Base-by-base conservation (phyloP, 192 early-diverging fungal genomes). In the Kickxella alabastrina region DNA sequence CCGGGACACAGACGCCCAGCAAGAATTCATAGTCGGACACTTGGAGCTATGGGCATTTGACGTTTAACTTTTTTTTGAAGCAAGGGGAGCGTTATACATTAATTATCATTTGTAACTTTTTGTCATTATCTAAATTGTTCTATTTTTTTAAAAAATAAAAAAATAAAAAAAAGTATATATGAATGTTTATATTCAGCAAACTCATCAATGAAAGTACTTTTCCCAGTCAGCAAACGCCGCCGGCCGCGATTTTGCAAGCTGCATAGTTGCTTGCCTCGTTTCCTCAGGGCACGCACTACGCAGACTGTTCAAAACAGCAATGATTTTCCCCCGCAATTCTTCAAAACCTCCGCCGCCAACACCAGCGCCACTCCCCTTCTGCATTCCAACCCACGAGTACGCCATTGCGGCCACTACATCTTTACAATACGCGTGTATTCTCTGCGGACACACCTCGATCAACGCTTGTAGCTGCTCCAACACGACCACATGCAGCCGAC, bases 31-130 rank as follows among this genome's bases (percentile, higher is more conserved):
- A 8, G 62, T 76, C 25, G 62, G 52, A 10, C 65, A 76, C 35
- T 34, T 76, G 14, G 73, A 76, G 36, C 43, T 76, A 26, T 76
- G 73, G 73, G 73, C 62, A 15, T 76, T 76, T 31, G 35, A 63
- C 38, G n/a, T 54, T 12, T 65, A 49, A 49, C 26, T 17, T n/a
- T n/a, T n/a, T n/a, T n/a, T n/a, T n/a, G n/a, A n/a, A n/a, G n/a
- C n/a, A n/a, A n/a, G n/a, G n/a, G n/a, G n/a, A n/a, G n/a, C n/a
- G n/a, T n/a, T n/a, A n/a, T n/a, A n/a, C n/a, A n/a, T n/a, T n/a
- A n/a, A n/a, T n/a, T n/a, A n/a, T n/a, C n/a, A n/a, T n/a, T n/a
- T n/a, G n/a, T n/a, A n/a, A n/a, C n/a, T n/a, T n/a, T n/a, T n/a
- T n/a, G n/a, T n/a, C n/a, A n/a, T n/a, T n/a, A n/a, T n/a, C n/a